These are phyloP conservation scores for Pharus latifolius DNA, from an alignment of 176 grass and related monocot species.

Conservation along the genomic window DNA sequence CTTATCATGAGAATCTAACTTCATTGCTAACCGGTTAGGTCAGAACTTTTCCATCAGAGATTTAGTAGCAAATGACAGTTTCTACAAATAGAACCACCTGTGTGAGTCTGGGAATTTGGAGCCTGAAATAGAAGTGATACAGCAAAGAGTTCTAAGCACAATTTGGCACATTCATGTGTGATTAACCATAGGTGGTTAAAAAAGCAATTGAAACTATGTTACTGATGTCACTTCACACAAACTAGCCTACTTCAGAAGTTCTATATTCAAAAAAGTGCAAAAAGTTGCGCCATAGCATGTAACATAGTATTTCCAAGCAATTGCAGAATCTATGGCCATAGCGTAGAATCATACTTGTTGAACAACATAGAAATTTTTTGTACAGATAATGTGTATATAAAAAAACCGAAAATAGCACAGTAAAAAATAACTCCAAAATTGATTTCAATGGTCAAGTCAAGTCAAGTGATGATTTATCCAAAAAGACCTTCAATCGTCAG, in stretches of 20 bases:
- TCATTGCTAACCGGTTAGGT: background rate
- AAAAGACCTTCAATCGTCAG: no score
- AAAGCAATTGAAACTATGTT: background rate
- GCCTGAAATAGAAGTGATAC: background rate
- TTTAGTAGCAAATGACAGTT: background rate
- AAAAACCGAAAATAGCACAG: no score
- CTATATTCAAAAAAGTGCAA: background rate
- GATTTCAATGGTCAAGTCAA: no score
- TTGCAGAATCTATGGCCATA: background rate
- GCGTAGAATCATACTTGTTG: slow-evolving; percentile 51
- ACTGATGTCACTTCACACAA: background rate
- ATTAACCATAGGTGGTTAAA: background rate
- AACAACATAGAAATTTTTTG: no score
- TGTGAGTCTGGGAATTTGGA: background rate
- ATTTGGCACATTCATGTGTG: background rate
- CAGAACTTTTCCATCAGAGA: background rate
- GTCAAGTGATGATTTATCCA: no score
- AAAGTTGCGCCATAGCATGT: background rate
- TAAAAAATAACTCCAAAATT: no score
- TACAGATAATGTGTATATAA: no score
- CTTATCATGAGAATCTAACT: background rate
- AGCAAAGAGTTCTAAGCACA: background rate
- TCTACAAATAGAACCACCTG: background rate
- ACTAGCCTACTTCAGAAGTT: background rate
- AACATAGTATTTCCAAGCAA: background rate